These are phyloP conservation scores for Diaporthe aspalathi DNA, from an alignment of 2,329 filamentous ascomycete species.

Conservation along the genomic window DNA sequence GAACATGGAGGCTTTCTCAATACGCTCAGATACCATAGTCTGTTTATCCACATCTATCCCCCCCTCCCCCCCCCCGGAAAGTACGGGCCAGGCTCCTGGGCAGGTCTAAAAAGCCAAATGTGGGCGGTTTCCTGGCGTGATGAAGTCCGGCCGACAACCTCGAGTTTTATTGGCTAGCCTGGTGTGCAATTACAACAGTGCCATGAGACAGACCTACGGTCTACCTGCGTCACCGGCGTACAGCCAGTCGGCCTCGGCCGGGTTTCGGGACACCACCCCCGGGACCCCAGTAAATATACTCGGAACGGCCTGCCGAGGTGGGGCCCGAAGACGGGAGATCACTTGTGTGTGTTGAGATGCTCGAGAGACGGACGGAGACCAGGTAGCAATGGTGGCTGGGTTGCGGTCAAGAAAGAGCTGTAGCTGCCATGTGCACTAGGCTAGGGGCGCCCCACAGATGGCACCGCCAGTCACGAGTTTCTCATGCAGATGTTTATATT, in stretches of 20 bases:
- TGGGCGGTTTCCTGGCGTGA: no score
- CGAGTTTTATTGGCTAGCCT: no score
- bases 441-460: slow-evolving; percentile 7
- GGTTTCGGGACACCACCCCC: background rate
- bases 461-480: background rate
- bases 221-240: background rate
- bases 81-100: no score
- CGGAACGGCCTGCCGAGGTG: background rate
- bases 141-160: background rate
- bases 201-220: background rate
- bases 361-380: background rate
- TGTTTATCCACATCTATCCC: background rate
- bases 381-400: slow-evolving; percentile 26
- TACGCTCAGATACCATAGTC: background rate
- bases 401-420: background rate
- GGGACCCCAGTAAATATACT: no score
- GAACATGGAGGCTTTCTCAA: background rate
- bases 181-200: background rate
- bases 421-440: background rate
- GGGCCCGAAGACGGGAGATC: background rate
- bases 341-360: background rate
- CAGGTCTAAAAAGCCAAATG: no score
- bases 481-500: no score
- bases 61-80: no score
- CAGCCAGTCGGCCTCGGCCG: background rate